Evolutionary conservation across 2,329 filamentous ascomycete genomes (phyloP), one percentile per base, ranked within the genome.

Genomic region (Parafenestella ontariensis): DNA sequence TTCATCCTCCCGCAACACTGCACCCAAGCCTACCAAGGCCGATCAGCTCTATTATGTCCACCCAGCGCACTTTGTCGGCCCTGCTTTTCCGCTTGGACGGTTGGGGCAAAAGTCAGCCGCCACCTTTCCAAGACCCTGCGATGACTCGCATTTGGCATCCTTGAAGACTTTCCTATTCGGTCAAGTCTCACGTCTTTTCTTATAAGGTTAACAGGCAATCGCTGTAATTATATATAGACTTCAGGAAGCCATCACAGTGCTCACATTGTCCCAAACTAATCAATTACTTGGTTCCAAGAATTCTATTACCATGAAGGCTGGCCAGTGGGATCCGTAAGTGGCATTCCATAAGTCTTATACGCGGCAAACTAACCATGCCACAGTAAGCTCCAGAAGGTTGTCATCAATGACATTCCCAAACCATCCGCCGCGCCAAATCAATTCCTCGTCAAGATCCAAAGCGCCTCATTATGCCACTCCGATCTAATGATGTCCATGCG

Each of bases 401-500:
- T 71, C 31, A 60, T 72, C 11, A 71, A 70, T 41, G 67, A 71
- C 41, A 54, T 71, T 3, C 62, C 67, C 0, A 67, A 63, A n/a
- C 68, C 65, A 2, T 43, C 55, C 0, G 58, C 65, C 23, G 61
- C 54, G 18, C 50, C 61, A 6, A 62, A 64, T n/a, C 68, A 70
- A 57, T 70, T 69, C 36, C 59, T 71, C 15, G 62, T 69, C 26
- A 71, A 71, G 36, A 71, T 72, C 23, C 63, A 70, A 43, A 66
- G 65, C 3, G 69, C 69, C 11, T 72, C 69, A 29, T 39, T 72
- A 61, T 72, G 69, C 43, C 69, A 72, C 47, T 71, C 68, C 1
- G 69, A 72, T 42, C 57, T 72, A 1, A 58, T 69, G 7, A 67
- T 55, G 45, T 51, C 59, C 8, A 59, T 68, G 50, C 64, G 69